A percentile compares a stretch with the other conserved stretches of the same genome.
Conservation (phyloP, 1,284 basidiomycete species). For the Rhodotorula mucilaginosa region DNA sequence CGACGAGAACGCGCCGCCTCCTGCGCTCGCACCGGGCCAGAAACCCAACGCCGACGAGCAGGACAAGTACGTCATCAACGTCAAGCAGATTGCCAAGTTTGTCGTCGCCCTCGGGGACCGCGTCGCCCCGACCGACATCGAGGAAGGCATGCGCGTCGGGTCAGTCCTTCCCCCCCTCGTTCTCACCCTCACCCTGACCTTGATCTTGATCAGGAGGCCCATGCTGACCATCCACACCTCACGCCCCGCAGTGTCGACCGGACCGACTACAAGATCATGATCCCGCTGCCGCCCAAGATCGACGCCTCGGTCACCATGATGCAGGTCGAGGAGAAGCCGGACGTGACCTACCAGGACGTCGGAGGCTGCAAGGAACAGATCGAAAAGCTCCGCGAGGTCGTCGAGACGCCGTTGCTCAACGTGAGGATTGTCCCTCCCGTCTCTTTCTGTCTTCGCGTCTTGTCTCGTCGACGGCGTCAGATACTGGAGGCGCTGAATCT, state of each 20-base stretch:
- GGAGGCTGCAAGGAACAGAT: constrained; percentile 99
- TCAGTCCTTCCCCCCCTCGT: constrained; percentile 54
- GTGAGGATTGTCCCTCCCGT: constrained; percentile 56
- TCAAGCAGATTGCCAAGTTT: constrained; percentile 99
- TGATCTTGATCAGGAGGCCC: neutral
- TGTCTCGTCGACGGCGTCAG: no score
- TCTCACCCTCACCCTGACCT: neutral
- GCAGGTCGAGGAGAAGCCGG: constrained; percentile 99
- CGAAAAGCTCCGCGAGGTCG: constrained; percentile 97
- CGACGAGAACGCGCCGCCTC: constrained; percentile 23
- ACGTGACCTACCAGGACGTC: constrained; percentile 96
- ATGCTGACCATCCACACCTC: no score
- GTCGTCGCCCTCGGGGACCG: constrained; percentile 95
- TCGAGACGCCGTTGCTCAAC: constrained; percentile 92
- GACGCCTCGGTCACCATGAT: constrained; percentile 99
- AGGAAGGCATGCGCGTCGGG: constrained; percentile 99
- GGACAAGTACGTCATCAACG: constrained; percentile 99
- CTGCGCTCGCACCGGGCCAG: constrained; percentile 30
- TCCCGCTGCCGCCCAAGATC: constrained; percentile 99
- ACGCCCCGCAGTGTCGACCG: constrained; percentile 47
- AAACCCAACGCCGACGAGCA: constrained; percentile 74
- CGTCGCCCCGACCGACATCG: constrained; percentile 95
- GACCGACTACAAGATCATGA: constrained; percentile 98
- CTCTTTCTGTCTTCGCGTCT: neutral
- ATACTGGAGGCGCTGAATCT: neutral